These are phyloP conservation scores for Cryptococcus sp. DNA, from an alignment of 1,284 basidiomycete genomes.

Conservation along the genomic window DNA sequence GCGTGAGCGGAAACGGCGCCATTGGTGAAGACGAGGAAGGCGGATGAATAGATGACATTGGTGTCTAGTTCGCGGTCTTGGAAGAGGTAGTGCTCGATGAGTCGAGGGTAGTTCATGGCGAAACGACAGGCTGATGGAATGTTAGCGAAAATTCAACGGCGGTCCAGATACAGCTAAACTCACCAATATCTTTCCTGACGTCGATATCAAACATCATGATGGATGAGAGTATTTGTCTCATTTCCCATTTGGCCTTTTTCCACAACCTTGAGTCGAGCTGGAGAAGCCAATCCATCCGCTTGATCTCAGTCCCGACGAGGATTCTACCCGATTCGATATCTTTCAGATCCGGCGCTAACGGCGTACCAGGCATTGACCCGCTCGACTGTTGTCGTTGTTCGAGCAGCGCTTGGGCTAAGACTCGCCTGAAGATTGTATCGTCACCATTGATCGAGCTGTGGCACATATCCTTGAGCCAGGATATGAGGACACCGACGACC, in stretches of 20 bases:
- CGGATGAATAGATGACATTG: constrained; percentile 84
- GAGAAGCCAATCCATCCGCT: constrained; percentile 48
- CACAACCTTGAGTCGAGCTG: constrained; percentile 47
- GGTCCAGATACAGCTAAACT: constrained; percentile 7
- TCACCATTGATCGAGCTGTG: constrained; percentile 57
- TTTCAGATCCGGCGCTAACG: constrained; percentile 25
- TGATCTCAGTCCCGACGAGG: constrained; percentile 7
- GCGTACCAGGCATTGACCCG: constrained; percentile 23
- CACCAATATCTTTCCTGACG: constrained; percentile 38
- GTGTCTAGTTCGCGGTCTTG: constrained; percentile 87
- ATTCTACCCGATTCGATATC: constrained; percentile 25
- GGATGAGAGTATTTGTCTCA: constrained; percentile 44
- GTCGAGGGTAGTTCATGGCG: constrained; percentile 77
- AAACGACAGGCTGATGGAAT: constrained; percentile 69
- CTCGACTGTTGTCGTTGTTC: constrained; percentile 26
- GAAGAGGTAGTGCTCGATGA: constrained; percentile 86
- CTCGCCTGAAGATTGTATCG: constrained; percentile 70
- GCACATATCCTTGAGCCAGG: constrained; percentile 81
- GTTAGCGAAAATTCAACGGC: constrained; percentile 1
- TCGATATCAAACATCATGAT: constrained; percentile 32
- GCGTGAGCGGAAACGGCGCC: constrained; percentile 73
- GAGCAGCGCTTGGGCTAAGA: constrained; percentile 71
- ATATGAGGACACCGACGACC: constrained; percentile 75
- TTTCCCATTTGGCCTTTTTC: constrained; percentile 46
- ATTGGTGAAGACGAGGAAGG: constrained; percentile 85